A percentile compares a stretch with the other conserved stretches of the same genome.
Conservation (phyloP, 371 early-diverging fungal species). For the Mortierella sp. region DNA sequence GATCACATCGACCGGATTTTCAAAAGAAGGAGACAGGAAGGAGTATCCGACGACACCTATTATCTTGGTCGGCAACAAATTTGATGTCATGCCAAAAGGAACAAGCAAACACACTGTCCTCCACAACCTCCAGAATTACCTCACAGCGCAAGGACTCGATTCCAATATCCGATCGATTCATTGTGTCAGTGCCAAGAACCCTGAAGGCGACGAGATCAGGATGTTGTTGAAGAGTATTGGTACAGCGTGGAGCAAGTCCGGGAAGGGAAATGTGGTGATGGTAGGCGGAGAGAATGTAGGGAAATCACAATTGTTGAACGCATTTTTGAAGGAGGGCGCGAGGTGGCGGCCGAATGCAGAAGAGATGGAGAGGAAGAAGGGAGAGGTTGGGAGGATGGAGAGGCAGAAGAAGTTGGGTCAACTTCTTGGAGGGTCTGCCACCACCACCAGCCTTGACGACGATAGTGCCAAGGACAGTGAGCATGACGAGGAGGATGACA, state of each 20-base stretch:
- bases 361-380: slow-evolving; percentile 10
- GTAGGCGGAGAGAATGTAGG: slow-evolving; percentile 57
- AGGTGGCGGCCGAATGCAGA: slow-evolving; percentile 28
- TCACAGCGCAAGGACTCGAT: slow-evolving; percentile 25
- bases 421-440: slow-evolving; percentile 17
- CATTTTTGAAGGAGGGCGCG: slow-evolving; percentile 42
- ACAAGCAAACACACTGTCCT: slow-evolving; percentile 29
- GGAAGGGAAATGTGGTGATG: slow-evolving; percentile 51
- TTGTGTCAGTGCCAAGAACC: slow-evolving; percentile 53
- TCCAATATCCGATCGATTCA: slow-evolving; percentile 39
- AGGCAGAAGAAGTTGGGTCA: slow-evolving; percentile 32
- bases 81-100: slow-evolving; percentile 50
- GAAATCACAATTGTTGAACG: slow-evolving; percentile 53
- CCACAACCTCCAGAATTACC: slow-evolving; percentile 16
- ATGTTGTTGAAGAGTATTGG: slow-evolving; percentile 37
- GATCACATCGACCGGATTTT: no score
- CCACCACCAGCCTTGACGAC: neutral
- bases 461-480: neutral
- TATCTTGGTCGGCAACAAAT: slow-evolving; percentile 55
- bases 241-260: slow-evolving; percentile 25
- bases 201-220: slow-evolving; percentile 44
- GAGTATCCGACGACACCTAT: slow-evolving; percentile 35
- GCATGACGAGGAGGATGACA: neutral
- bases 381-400: slow-evolving; percentile 17
- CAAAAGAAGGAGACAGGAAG: neutral